Evolutionary conservation across 2,329 filamentous ascomycete species (phyloP), one percentile per base, ranked within the genome.

Genomic region (Epichloe sibirici): DNA sequence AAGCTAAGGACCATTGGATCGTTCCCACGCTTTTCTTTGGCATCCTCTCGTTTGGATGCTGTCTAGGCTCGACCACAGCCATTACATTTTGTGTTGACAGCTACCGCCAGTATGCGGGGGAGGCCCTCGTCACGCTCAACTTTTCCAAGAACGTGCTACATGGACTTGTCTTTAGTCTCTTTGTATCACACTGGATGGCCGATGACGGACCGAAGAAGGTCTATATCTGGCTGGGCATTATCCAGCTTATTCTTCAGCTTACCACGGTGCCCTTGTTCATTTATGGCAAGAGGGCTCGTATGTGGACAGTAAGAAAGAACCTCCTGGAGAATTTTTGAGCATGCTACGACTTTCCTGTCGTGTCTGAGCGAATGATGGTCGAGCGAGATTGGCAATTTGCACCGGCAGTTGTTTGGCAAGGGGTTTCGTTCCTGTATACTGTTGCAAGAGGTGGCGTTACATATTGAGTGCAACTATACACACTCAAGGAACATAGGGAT

Each of bases 51-150:
- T 96, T 97, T 63, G 93, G 91, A 1, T 96, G 91, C 69, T 87
- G 86, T 3, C 75, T 97, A 2, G 91, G 89, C 0, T 90, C 85
- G 31, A 96, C 91, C 0, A 97, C 90, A 0, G 78, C 88, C 21
- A 95, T 97, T 62, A 96, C 91, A 0, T 97, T 95, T 62, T 90
- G 86, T 51, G 89, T 97, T 7, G 91, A 97, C 69, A 90, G 85
- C 58, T 96, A 97, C 68, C 78, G 90, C 11, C 86, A 94, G 62
- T 96, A 95, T 67, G 91, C 91, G 0, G 90, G 90, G 90, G 91
- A 97, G 69, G 90, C 91, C 3, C 76, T 97, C 37, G 93, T 97
- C 13, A 96, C 91, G 21, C 74, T 97, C 59, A 97, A 96, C 63
- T 93, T 96, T 63, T 83, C 82, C 70, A 97, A 97, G 75, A 97